phyloP scores from a whole-genome alignment of 345 rosid species.

The Gossypioides kirkii region DNA sequence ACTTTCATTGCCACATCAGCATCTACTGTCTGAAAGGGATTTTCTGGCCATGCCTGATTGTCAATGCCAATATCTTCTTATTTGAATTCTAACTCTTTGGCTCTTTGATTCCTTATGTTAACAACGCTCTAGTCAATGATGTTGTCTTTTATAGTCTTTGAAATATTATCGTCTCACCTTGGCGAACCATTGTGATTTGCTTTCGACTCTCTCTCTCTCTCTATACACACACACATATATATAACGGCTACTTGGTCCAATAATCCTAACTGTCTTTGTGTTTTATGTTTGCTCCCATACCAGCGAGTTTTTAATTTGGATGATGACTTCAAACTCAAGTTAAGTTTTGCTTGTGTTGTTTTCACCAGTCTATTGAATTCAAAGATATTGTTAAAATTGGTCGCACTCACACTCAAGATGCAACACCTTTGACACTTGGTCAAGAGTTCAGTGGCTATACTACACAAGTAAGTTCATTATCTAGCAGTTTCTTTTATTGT shows the following conservation, averaged over 20 bases:
- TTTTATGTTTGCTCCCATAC: slow-evolving; percentile 2
- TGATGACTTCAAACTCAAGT: slow-evolving; percentile 3
- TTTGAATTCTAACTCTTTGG: not conserved
- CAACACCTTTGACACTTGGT: slow-evolving; percentile 95
- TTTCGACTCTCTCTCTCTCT: not conserved
- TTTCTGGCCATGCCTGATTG: not conserved
- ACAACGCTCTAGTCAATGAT: not conserved
- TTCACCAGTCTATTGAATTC: slow-evolving; percentile 63
- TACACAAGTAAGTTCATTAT: slow-evolving; percentile 58
- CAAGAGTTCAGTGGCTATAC: slow-evolving; percentile 98
- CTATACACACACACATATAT: not conserved
- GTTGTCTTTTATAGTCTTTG: not conserved
- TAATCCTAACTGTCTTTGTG: not conserved
- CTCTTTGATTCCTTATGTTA: not conserved
- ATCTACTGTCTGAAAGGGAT: not conserved
- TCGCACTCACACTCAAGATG: slow-evolving; percentile 97
- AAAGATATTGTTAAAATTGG: slow-evolving; percentile 92
- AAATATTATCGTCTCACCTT: not conserved
- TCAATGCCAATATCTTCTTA: not conserved
- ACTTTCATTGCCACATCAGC: not conserved
- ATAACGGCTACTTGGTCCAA: not conserved
- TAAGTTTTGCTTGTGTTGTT: slow-evolving; percentile 6
- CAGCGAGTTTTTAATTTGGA: not conserved
- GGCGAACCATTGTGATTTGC: not conserved
- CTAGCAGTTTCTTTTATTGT: not conserved